Percentiles rank a stretch among this genome's conserved stretches.
Evolutionary conservation across 78 protist genomes (phyloP).

Genomic region (Pigoraptor vietnamica): DNA sequence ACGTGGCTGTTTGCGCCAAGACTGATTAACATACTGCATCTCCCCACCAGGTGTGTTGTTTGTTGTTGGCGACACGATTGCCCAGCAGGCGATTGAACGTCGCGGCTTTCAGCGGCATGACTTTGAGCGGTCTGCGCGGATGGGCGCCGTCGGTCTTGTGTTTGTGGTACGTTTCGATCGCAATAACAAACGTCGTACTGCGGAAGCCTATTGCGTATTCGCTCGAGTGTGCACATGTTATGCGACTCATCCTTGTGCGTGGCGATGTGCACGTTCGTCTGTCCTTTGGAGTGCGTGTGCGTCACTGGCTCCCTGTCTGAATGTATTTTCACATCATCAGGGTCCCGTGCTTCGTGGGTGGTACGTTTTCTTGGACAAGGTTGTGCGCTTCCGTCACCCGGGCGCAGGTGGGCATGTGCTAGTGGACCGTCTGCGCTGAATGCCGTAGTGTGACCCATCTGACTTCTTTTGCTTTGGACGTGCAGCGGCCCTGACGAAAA

Average conservation of each 20-base stretch:
- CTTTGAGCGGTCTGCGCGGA: not conserved
- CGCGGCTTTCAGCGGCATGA: not conserved
- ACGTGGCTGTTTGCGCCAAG: not conserved
- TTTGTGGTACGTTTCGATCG: not conserved
- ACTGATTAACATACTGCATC: not conserved
- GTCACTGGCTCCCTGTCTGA: not conserved
- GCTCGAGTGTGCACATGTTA: not conserved
- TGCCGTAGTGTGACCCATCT: no score
- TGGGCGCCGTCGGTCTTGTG: not conserved
- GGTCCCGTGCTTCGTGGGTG: not conserved
- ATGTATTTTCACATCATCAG: not conserved
- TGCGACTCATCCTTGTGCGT: not conserved
- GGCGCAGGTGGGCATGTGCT: not conserved
- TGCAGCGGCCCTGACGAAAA: not conserved
- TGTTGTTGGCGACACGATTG: not conserved
- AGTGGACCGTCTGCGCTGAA: no score
- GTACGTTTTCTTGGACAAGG: not conserved
- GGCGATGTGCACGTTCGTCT: not conserved
- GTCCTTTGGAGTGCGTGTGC: not conserved
- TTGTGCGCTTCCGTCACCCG: not conserved
- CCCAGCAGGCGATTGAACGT: not conserved
- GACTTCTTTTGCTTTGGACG: no score
- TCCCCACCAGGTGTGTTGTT: not conserved
- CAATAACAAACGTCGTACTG: no score
- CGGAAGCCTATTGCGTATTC: no score